Percentiles rank a stretch among this genome's conserved stretches.
These are phyloP conservation scores for Schwanniomyces pseudopolymorphus DNA, from an alignment of 805 yeast species.

Conservation along the genomic window DNA sequence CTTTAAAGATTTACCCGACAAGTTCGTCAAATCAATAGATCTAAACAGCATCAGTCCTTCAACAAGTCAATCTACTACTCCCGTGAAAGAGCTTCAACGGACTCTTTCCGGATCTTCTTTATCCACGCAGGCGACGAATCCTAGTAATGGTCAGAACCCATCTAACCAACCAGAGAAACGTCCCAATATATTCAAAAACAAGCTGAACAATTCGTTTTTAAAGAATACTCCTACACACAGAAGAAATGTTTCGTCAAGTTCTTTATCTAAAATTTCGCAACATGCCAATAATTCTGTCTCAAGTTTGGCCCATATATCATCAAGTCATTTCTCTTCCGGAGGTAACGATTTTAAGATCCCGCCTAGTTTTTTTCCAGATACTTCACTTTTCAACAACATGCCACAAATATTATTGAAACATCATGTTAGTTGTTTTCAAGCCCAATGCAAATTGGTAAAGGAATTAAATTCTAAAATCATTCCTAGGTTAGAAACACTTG, in stretches of 20 bases:
- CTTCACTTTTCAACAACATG: slow-evolving; percentile 23
- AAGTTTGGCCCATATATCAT: not conserved
- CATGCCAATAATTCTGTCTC: not conserved
- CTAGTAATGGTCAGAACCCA: slow-evolving; percentile 9
- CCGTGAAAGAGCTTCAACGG: slow-evolving; percentile 18
- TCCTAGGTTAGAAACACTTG: slow-evolving; percentile 36
- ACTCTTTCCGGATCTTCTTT: slow-evolving; percentile 24
- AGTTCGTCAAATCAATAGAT: slow-evolving; percentile 4
- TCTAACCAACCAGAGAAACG: slow-evolving; percentile 12
- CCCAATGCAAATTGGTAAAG: slow-evolving; percentile 26
- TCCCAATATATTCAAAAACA: slow-evolving; percentile 24
- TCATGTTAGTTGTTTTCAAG: slow-evolving; percentile 27
- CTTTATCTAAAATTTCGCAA: slow-evolving; percentile 4
- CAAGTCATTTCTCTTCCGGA: slow-evolving; percentile 2
- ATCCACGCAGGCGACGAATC: slow-evolving; percentile 3
- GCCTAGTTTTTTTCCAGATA: slow-evolving; percentile 14
- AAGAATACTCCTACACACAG: slow-evolving; percentile 11
- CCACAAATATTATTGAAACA: slow-evolving; percentile 35
- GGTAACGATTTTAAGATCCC: slow-evolving; percentile 19
- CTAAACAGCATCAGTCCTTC: slow-evolving; percentile 1
- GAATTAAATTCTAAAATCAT: slow-evolving; percentile 33
- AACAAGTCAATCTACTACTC: slow-evolving; percentile 6
- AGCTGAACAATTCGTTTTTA: slow-evolving; percentile 16
- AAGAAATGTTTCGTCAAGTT: slow-evolving; percentile 12
- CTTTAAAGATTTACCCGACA: slow-evolving; percentile 41